Evolutionary conservation across 208 protist genomes (phyloP).

Genomic region (Sergeia podlipaevii): DNA sequence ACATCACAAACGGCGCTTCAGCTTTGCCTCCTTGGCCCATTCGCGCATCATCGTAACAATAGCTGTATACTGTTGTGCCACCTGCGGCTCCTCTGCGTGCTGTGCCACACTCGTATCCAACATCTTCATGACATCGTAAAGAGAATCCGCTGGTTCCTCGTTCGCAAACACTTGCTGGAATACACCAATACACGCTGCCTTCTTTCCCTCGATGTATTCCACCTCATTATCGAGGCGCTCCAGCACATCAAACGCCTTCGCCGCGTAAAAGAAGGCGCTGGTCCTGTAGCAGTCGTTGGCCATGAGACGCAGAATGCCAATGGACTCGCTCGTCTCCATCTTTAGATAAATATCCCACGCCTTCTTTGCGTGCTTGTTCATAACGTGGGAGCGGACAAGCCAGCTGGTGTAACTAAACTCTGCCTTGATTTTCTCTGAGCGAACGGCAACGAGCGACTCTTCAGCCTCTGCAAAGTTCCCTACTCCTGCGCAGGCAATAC

Average conservation of each 20-base stretch:
- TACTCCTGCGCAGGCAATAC: conserved; percentile 85
- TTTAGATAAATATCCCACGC: conserved; percentile 97
- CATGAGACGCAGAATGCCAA: conserved; percentile 94
- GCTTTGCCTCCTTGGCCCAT: conserved; percentile 91
- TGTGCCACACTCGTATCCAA: conserved; percentile 83
- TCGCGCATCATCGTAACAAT: conserved; percentile 93
- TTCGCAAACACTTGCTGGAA: conserved; percentile 95
- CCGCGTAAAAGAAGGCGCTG: conserved; percentile 95
- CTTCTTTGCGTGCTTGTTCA: conserved; percentile 91
- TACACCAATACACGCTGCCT: conserved; percentile 94
- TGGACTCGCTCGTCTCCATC: conserved; percentile 95
- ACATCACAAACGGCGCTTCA: conserved; percentile 43
- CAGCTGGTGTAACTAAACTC: conserved; percentile 94
- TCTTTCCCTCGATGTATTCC: conserved; percentile 97
- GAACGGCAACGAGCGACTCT: conserved; percentile 77
- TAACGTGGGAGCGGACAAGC: conserved; percentile 93
- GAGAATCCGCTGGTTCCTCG: conserved; percentile 74
- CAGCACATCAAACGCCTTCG: conserved; percentile 98
- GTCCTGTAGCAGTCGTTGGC: conserved; percentile 97
- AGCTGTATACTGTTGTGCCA: conserved; percentile 70
- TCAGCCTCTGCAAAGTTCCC: conserved; percentile 90
- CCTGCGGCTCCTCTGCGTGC: conserved; percentile 44
- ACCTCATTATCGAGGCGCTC: conserved; percentile 93
- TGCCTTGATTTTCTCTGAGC: conserved; percentile 87
- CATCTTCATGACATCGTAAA: conserved; percentile 94